phyloP scores from a whole-genome alignment of 345 rosid genomes.

The Salix viminalis region DNA sequence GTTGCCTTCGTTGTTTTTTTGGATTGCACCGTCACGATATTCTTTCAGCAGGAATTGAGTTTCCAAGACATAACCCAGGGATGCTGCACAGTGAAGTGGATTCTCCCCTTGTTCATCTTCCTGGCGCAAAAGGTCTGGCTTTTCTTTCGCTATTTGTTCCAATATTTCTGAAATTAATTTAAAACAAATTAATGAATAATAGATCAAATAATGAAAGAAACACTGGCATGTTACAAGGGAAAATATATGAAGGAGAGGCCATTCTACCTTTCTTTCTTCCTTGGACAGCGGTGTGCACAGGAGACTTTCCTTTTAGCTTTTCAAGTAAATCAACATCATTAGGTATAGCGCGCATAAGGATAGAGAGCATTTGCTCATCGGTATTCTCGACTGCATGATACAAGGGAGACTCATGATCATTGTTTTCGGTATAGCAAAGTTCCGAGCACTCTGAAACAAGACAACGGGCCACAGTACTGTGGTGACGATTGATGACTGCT shows the following conservation, averaged over 20 bases:
- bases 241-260: too few species aligned
- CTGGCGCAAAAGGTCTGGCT: not conserved
- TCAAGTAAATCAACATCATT: rapidly evolving
- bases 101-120: not conserved
- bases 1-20: not conserved
- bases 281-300: not conserved
- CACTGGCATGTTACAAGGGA: not conserved
- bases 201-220: not conserved
- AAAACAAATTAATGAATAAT: not conserved
- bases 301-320: not conserved
- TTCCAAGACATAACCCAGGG: not conserved
- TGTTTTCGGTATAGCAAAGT: not conserved
- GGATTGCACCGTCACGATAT: not conserved
- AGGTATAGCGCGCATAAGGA: not conserved
- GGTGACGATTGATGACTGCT: not conserved
- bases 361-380: not conserved
- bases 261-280: not conserved
- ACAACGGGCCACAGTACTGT: not conserved
- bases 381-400: not conserved
- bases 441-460: not conserved
- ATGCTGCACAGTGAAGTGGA: constrained; percentile 1
- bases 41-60: not conserved
- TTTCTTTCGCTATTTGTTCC: not conserved
- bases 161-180: not conserved
- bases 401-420: not conserved